Base-by-base conservation (phyloP, 768 basidiomycete species). In the Termitomyces sp. region DNA sequence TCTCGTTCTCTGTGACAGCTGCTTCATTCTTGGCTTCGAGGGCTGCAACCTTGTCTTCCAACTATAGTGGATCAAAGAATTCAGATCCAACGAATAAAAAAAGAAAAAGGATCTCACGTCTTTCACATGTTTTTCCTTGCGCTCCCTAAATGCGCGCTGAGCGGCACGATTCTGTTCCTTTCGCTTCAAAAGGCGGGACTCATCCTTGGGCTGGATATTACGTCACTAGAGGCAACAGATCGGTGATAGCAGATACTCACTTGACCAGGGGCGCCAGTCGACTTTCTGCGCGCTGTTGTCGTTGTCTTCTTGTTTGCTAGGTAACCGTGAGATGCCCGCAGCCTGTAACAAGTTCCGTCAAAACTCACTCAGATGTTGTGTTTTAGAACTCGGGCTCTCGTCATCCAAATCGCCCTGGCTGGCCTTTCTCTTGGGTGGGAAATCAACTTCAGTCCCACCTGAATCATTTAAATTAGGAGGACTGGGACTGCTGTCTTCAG, bases 131-230 rank as follows among this genome's bases (percentile, higher is more conserved):
- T 91, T 93, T 74, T 99, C 96, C 72, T 98, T 95, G 57, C 96
- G 82, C 70, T 98, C 97, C 52, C 96, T 78, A 76, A 99, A 99
- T 1, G 96, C 96, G 50, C 96, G 86, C 71, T 99, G 97, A 7
- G 96, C 96, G 3, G 94, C 94, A 52, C 96, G 80, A 63, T 99
- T 99, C 73, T 98, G 96, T 63, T 98, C 91, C 73, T 98, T 98
- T 58, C 96, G 86, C 66, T 96, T 95, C 59, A 90, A 57, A 5
- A 93, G 71, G 22, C 90, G 82, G 5, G 78, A 70, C 63, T 92
- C 91, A 60, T 94, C 91, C 71, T 90, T 77, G 32, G 66, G 62
- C 71, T 74, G 44, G n/a, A 42, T 32, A 53, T 53, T 59, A 61
- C 45, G 59, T 56, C 56, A 63, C 42, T 16, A 27, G 20, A 41